Base-by-base conservation (phyloP, 2,329 filamentous ascomycete genomes). In the Aspergillus awamori region DNA sequence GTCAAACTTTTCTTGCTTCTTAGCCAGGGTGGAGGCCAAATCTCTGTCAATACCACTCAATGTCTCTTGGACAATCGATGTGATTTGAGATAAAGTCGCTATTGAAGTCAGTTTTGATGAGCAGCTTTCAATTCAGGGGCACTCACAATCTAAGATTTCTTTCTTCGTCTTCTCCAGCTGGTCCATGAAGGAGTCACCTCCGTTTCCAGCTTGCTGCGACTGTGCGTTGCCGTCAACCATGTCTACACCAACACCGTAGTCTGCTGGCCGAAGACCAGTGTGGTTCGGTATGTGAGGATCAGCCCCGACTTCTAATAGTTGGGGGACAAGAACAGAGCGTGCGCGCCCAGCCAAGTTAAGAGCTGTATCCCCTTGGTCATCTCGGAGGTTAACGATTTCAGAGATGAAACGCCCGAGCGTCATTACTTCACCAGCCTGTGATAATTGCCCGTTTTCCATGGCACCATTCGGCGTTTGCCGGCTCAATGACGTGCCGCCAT, bases 261-360 rank as follows among this genome's bases (percentile, higher is more conserved):
- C 95, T n/a, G 93, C 83, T 1, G 95, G 93, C 41, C 92, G 86
- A 11, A 98, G 83, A 20, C 94, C 93, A 48, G 93, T 93, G 53
- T 93, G 88, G 71, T 99, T 99, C 5, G 92, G 86, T 70, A 98
- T 93, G 57, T 89, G 87, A n/a, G 93, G 90, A 75, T 98, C 93
- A 1, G 95, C 95, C 59, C 94, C 93, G 47, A 99, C 93, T 77
- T 99, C 95, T 10, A 98, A 83, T 33, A 99, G 82, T 74, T 99
- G 95, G n/a, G 93, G 94, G 60, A 98, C 96, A 69, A 99, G 97
- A 70, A 92, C 96, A 74, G 97, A 98, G 22, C 93, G 92, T 67
- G 97, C 96, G 63, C 95, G 86, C 1, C 95, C 93, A 2, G 94
- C 95, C 64, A 98, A 89, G 68, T 97, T 97, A 20, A 99, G 82